Evolutionary conservation across 768 basidiomycete species (phyloP), one percentile per base, ranked within the genome.

Genomic region (Tricholoma hemisulphureum): DNA sequence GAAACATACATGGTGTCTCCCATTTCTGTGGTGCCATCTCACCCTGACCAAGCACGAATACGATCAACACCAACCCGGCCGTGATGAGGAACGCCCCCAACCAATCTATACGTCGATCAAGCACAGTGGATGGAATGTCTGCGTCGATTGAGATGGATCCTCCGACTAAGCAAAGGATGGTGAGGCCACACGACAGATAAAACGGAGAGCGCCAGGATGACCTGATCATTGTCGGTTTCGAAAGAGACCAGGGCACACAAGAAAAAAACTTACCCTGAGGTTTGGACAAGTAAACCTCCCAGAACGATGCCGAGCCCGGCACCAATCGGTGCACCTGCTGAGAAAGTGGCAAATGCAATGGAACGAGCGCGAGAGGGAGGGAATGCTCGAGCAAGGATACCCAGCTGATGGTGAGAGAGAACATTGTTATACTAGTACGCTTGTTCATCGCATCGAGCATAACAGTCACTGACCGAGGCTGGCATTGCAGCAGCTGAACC

Each of bases 241-340:
- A 34, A 54, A 21, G 56, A 51, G 14, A n/a, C 9, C 6, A 34
- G 28, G 29, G 16, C 34, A 37, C 18, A 32, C 29, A 21, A 49
- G 18, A 32, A 21, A 57, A 46, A 39, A 21, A 67, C 75, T 31
- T 57, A 79, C 81, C 56, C 53, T 20, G 81, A 75, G 11, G 72
- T 71, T 63, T 91, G 81, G 0, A 86, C 89, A 18, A 92, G 70
- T 1, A 87, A 72, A n/a, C 90, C 91, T 16, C 93, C 92, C 0
- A 92, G 58, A 0, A 85, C 72, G 28, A 78, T 77, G 1, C 94
- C 93, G 13, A 93, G 72, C 0, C 83, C 88, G 0, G 80, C 88
- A 0, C 94, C 94, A 5, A 95, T 66, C 0, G 94, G 93, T 0
- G 89, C 91, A 24, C 95, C 95, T 0, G 92, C 91, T 1, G 88